Evolutionary conservation across 2,329 filamentous ascomycete genomes (phyloP).

Genomic region (Periconia sp.): DNA sequence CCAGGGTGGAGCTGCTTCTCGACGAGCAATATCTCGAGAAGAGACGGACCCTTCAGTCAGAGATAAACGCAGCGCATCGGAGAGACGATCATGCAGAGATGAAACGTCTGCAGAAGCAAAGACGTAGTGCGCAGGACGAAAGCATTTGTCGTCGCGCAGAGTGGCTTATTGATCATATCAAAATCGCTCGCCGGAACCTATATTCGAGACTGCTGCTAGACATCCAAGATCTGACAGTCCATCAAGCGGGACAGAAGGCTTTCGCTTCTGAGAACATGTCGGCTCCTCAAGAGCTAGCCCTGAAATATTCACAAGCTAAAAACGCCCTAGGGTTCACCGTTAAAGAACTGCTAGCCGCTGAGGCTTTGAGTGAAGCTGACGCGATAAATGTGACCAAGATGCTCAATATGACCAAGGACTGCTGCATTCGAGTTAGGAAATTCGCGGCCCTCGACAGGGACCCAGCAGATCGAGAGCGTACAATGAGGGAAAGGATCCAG

Average conservation of each 20-base stretch:
- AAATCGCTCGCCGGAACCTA: conserved; percentile 10
- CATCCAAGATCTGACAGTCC: conserved; percentile 15
- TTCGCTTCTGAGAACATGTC: not conserved
- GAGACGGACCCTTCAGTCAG: conserved; percentile 2
- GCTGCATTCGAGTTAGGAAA: conserved; percentile 12
- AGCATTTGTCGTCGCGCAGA: conserved; percentile 1
- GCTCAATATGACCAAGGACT: conserved; percentile 8
- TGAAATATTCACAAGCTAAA: too few species aligned
- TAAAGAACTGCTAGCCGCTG: not conserved
- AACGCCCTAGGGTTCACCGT: too few species aligned
- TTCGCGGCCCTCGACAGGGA: conserved; percentile 18
- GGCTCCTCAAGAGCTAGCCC: not conserved
- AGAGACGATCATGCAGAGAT: conserved; percentile 8
- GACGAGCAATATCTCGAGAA: conserved; percentile 6
- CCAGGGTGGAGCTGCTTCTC: conserved; percentile 6
- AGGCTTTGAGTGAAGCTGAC: not conserved
- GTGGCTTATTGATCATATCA: conserved; percentile 13
- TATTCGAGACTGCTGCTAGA: conserved; percentile 10
- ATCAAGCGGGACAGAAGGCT: conserved; percentile 23
- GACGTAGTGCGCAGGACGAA: not conserved
- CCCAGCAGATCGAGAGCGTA: conserved; percentile 3
- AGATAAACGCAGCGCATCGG: conserved; percentile 9
- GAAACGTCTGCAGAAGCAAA: conserved; percentile 8
- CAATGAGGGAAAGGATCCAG: conserved; percentile 12
- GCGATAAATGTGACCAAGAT: conserved; percentile 3